Conservation (phyloP, 345 rosid genomes). For the Bruguiera gymnorhiza region DNA sequence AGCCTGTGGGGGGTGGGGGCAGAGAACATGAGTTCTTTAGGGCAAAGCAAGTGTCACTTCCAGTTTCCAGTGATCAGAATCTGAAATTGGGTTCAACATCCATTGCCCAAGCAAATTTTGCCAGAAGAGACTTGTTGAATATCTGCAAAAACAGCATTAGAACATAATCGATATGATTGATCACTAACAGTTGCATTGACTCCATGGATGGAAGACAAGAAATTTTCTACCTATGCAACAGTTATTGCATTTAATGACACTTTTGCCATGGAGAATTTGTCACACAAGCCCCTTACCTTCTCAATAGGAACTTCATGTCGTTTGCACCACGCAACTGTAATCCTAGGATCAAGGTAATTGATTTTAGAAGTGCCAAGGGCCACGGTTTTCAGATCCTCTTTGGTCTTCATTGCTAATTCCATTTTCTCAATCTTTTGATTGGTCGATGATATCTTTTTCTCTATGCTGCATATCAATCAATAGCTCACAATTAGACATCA, state of each 20-base stretch:
- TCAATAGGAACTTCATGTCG: slow-evolving; percentile 96
- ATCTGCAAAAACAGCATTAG: slow-evolving; percentile 43
- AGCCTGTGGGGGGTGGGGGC: not conserved
- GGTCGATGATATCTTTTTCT: slow-evolving; percentile 66
- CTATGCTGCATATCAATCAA: slow-evolving; percentile 45
- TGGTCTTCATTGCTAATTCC: slow-evolving; percentile 63
- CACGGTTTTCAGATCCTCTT: slow-evolving; percentile 90
- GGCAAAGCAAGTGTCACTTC: not conserved
- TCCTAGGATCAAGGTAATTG: slow-evolving; percentile 95
- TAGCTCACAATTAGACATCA: slow-evolving; percentile 7
- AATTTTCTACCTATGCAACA: not conserved
- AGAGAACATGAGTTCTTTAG: not conserved
- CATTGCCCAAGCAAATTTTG: slow-evolving; percentile 95
- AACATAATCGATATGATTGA: not conserved
- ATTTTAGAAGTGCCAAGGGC: slow-evolving; percentile 95
- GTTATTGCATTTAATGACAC: not conserved
- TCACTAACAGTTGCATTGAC: not conserved
- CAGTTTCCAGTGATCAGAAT: slow-evolving; percentile 45
- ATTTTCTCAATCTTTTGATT: slow-evolving; percentile 68
- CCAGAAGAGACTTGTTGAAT: slow-evolving; percentile 88
- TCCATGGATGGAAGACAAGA: not conserved
- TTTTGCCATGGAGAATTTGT: not conserved
- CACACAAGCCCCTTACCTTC: slow-evolving; percentile 53
- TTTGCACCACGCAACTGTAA: slow-evolving; percentile 99
- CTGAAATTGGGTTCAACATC: slow-evolving; percentile 89